phyloP scores from a whole-genome alignment of 78 protist genomes.

The Creolimax fragrantissima region DNA sequence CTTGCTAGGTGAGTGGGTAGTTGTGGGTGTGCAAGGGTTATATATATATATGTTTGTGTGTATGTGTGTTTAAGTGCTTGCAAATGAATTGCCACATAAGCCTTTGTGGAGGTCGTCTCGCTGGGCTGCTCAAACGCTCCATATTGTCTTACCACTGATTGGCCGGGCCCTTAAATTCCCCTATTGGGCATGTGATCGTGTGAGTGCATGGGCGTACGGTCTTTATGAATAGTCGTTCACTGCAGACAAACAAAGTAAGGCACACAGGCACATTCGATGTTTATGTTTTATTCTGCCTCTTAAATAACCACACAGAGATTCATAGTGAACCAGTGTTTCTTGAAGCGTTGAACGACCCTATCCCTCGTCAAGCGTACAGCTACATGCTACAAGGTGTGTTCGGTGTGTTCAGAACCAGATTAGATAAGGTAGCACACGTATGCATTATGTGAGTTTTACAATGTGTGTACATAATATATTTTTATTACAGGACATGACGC shows the following conservation, averaged over 20 bases:
- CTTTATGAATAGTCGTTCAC: too few relatives aligned
- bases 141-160: too few relatives aligned
- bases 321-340: background rate
- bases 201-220: background rate
- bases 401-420: too few relatives aligned
- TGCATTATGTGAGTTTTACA: too few relatives aligned
- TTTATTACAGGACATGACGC: too few relatives aligned
- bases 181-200: background rate
- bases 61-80: background rate
- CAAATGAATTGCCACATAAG: background rate
- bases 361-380: background rate
- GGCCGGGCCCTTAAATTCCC: too few relatives aligned
- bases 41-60: background rate
- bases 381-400: background rate
- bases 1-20: background rate
- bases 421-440: too few relatives aligned
- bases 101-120: background rate
- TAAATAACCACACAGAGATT: background rate
- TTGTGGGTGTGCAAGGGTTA: constrained; percentile 1
- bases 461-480: too few relatives aligned
- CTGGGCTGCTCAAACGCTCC: too few relatives aligned
- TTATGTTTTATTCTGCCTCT: too few relatives aligned
- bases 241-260: too few relatives aligned
- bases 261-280: too few relatives aligned
- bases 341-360: background rate